Evolutionary conservation across 2,329 filamentous ascomycete genomes (phyloP).

Genomic region (Triangularia setosa): DNA sequence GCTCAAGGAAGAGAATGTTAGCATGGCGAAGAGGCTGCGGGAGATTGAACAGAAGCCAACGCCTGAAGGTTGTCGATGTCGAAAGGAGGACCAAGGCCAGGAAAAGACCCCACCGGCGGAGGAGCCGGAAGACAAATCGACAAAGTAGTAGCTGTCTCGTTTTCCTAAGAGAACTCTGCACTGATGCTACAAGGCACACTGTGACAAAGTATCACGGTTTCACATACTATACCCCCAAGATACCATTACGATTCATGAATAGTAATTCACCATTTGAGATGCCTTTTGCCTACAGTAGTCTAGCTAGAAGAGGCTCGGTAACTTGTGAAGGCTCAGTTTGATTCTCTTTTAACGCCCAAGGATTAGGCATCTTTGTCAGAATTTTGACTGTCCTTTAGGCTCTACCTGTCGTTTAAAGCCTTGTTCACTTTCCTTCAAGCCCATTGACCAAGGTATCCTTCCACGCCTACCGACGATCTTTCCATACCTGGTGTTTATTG

Average conservation of each 20-base stretch:
- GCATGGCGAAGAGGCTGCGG: conserved; percentile 5
- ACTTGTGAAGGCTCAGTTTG: neutral
- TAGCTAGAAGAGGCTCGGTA: neutral
- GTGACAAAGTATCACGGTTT: neutral
- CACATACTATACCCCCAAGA: neutral
- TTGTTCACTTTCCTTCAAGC: too few relatives aligned
- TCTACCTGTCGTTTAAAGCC: too few relatives aligned
- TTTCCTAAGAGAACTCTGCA: neutral
- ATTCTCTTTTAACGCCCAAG: neutral
- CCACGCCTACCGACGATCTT: too few relatives aligned
- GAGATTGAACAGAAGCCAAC: conserved; percentile 10
- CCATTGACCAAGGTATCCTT: too few relatives aligned
- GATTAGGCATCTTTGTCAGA: too few relatives aligned
- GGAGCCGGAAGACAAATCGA: neutral
- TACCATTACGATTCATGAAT: neutral
- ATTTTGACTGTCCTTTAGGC: too few relatives aligned
- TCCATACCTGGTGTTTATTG: too few relatives aligned
- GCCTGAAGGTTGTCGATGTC: conserved; percentile 9
- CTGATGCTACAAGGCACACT: neutral
- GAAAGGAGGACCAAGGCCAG: neutral
- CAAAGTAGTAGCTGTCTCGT: neutral
- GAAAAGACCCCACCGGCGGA: neutral
- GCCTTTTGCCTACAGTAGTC: neutral
- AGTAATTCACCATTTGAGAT: neutral
- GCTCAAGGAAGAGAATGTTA: conserved; percentile 22